Percentiles rank a stretch among this genome's conserved stretches.
Conservation (phyloP, 2,329 filamentous ascomycete species). For the Penicillium sp. region DNA sequence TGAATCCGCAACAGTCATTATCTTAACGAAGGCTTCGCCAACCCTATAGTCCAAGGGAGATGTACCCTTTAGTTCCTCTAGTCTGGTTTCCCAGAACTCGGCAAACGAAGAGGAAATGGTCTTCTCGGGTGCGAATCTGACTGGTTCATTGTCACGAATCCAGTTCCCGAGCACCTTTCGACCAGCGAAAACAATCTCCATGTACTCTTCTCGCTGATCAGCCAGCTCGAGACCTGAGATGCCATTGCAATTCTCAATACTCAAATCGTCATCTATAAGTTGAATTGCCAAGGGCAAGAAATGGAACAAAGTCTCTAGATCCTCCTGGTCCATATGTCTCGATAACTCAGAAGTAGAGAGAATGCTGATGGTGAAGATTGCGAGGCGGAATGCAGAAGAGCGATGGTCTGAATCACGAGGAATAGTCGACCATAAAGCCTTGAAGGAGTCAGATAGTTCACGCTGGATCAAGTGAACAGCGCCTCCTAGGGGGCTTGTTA, state of each 20-base stretch:
- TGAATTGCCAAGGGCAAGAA: constrained; percentile 57
- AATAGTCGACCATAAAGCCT: constrained; percentile 33
- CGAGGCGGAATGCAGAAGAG: constrained; percentile 73
- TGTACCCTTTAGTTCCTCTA: constrained; percentile 33
- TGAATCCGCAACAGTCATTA: constrained; percentile 37
- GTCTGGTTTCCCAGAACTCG: constrained; percentile 36
- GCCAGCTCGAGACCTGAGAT: constrained; percentile 51
- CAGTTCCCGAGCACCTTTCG: constrained; percentile 50
- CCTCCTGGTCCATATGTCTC: constrained; percentile 32
- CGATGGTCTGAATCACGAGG: constrained; percentile 66
- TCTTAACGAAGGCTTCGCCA: constrained; percentile 43
- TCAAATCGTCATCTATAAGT: constrained; percentile 61
- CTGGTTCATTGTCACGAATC: constrained; percentile 31
- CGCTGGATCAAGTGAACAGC: constrained; percentile 62
- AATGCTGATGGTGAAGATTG: constrained; percentile 65
- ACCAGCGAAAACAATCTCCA: constrained; percentile 54
- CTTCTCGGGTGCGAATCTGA: constrained; percentile 14
- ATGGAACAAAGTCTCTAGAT: constrained; percentile 46
- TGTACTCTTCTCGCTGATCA: constrained; percentile 54
- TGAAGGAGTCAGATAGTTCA: constrained; percentile 28
- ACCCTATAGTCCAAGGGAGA: constrained; percentile 40
- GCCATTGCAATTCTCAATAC: constrained; percentile 55
- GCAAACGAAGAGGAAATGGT: constrained; percentile 27
- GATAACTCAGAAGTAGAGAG: constrained; percentile 47
- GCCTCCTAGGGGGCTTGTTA: constrained; percentile 72